phyloP scores from a whole-genome alignment of 2,329 filamentous ascomycete species.

The Fusarium hainanense region DNA sequence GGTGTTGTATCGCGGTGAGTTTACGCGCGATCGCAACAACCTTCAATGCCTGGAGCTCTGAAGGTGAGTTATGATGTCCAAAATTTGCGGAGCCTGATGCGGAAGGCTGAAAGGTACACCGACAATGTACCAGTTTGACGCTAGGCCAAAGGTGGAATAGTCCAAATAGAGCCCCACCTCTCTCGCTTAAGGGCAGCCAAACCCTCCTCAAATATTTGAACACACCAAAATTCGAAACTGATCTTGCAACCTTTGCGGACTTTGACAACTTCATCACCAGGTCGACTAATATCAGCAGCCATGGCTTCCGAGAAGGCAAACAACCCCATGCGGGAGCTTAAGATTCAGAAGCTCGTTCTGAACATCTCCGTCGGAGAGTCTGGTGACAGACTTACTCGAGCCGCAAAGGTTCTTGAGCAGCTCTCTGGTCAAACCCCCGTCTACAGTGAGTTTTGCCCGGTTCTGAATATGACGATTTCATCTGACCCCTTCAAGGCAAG shows the following conservation, averaged over 20 bases:
- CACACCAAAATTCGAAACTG: constrained; percentile 50
- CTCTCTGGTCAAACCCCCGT: constrained; percentile 99
- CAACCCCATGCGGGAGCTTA: constrained; percentile 99
- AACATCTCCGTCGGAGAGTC: constrained; percentile 99
- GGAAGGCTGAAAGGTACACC: constrained; percentile 54
- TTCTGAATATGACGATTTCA: constrained; percentile 19
- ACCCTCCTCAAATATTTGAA: constrained; percentile 56
- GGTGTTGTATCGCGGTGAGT: constrained; percentile 53
- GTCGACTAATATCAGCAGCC: constrained; percentile 54
- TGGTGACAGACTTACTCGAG: constrained; percentile 99
- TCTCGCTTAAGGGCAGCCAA: constrained; percentile 54
- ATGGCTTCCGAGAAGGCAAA: constrained; percentile 81
- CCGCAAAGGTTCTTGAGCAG: constrained; percentile 99
- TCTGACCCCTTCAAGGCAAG: constrained; percentile 75
- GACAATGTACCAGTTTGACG: constrained; percentile 43
- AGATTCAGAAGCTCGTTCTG: constrained; percentile 99
- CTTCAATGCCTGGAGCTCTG: constrained; percentile 59
- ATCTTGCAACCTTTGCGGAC: constrained; percentile 45
- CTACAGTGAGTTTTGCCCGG: constrained; percentile 78
- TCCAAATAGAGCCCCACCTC: constrained; percentile 2
- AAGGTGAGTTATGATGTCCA: constrained; percentile 54
- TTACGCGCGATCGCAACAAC: constrained; percentile 53
- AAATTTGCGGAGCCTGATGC: constrained; percentile 61
- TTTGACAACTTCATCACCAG: constrained; percentile 52
- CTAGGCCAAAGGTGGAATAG: constrained; percentile 42